Base-by-base conservation (phyloP, 2,329 filamentous ascomycete species). In the Aspergillus viridinutans region DNA sequence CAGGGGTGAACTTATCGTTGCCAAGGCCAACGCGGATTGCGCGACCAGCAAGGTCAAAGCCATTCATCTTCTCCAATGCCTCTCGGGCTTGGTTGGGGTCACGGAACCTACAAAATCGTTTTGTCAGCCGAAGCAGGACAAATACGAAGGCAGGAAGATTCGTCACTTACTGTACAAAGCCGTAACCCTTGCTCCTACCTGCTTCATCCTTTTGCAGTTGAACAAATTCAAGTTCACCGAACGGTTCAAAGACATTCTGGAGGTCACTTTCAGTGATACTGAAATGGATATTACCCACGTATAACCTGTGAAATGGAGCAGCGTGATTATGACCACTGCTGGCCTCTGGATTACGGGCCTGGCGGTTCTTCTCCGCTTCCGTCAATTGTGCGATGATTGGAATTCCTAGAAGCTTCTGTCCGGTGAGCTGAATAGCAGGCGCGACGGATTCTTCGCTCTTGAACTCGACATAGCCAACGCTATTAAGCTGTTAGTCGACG, bases 1-100 rank as follows among this genome's bases (percentile, higher is more conserved):
- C 94, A 71, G 92, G 90, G 78, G 92, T 97, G 79, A 97, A 97
- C 85, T 97, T 97, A 90, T 99, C 94, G 81, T 97, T 99, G 78
- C 94, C 94, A 80, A 99, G 90, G 77, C 94, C 94, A 76, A 99
- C 95, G 73, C 94, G 92, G 75, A 99, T 97, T 63, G 92, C 92
- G 74, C 94, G 92, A 77, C 92, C 92, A 69, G 94, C 94, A 67
- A 99, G 87, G 78, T 97, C 94, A 79, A 97, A 99, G 63, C 93
- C 92, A 78, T 99, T 99, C 93, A 99, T 97, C 79, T 97, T 96
- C 76, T 97, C 92, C 63, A 99, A 82, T 60, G 94, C 95, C 75
- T 96, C 90, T 72, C 93, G 90, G 71, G 94, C 94, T 76, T 97
- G 87, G 63, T 86, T 85, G 58, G 93, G 92, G 71, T 97, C 90